Evolutionary conservation across 805 yeast genomes (phyloP).

Genomic region (Clavispora santaluciae): DNA sequence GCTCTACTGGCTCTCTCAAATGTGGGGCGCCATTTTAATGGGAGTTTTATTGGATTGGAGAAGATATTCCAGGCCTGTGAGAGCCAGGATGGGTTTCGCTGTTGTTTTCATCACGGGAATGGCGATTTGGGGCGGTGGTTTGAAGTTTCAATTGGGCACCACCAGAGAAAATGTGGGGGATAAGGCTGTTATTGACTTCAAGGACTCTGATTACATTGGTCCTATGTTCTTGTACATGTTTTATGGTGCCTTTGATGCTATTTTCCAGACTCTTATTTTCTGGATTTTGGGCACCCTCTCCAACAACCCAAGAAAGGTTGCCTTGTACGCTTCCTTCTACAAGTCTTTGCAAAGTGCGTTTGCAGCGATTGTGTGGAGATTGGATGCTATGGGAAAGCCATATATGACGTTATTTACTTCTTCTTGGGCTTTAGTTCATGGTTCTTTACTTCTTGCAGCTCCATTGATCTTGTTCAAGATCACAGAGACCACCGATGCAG

Average conservation of each 20-base stretch:
- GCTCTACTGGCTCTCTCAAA: constrained; percentile 57
- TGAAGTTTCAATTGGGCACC: constrained; percentile 39
- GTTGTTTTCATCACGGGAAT: constrained; percentile 36
- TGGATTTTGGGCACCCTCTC: constrained; percentile 59
- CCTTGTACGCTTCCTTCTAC: constrained; percentile 57
- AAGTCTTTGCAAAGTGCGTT: constrained; percentile 64
- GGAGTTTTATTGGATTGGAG: constrained; percentile 47
- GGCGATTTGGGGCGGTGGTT: constrained; percentile 60
- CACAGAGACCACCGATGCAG: constrained; percentile 38
- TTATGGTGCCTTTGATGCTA: constrained; percentile 56
- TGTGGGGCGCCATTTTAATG: constrained; percentile 49
- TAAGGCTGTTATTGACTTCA: constrained; percentile 40
- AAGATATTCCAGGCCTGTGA: constrained; percentile 34
- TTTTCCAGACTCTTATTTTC: constrained; percentile 54
- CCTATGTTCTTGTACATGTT: constrained; percentile 60
- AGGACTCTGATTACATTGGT: constrained; percentile 45
- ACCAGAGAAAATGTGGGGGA: constrained; percentile 32
- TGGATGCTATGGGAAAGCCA: constrained; percentile 38
- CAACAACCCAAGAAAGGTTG: constrained; percentile 51
- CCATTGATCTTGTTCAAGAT: constrained; percentile 44
- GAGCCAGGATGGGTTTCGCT: constrained; percentile 45
- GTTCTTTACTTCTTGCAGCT: constrained; percentile 43
- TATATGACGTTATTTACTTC: constrained; percentile 43
- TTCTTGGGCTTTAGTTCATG: constrained; percentile 49
- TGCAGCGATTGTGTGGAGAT: constrained; percentile 56